Evolutionary conservation across 2,329 filamentous ascomycete species (phyloP), one percentile per base, ranked within the genome.

Genomic region (Zarea fungicola): DNA sequence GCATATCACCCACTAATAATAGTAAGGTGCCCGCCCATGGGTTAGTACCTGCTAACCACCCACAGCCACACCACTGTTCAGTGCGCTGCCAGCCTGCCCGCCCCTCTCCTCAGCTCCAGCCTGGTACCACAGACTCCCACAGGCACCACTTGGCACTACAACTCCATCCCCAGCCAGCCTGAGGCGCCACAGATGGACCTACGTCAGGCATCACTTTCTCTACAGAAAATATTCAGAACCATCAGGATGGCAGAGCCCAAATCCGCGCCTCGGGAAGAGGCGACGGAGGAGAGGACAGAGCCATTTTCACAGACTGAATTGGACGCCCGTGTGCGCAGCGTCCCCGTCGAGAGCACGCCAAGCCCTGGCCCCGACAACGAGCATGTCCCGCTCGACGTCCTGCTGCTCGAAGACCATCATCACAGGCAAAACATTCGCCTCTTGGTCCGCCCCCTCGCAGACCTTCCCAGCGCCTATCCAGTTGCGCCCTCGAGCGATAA

Each of bases 221-320:
- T 42, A 21, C 48, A 28, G 13, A 42, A 26, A 43, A 34, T 46
- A 42, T 42, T 47, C 43, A 47, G 50, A 49, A 49, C 52, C 56
- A 46, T 53, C 49, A 57, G 58, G 58, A 79, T 79, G 76, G 68
- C 66, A 57, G 74, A 77, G 54, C 63, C 67, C 55, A 71, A 64
- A 56, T 56, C 61, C 50, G 65, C 61, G 58, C 58, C 62, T 55
- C 69, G 66, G 36, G 63, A 67, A 53, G 65, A 60, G 54, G 59
- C 60, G 53, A 70, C 69, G 52, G 69, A 72, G 58, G 77, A 81
- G 65, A 75, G 71, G 63, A 82, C 78, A 40, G 77, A 81, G 64
- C 76, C 77, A 9, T 78, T 80, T 56, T 77, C 78, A 9, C 70
- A 78, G 54, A 73, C 75, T 42, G 77, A 81, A 62, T 71, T 80